Percentiles rank a stretch among this genome's conserved stretches.
phyloP scores from a whole-genome alignment of 179 eudicot genomes.

The Silene coronaria region DNA sequence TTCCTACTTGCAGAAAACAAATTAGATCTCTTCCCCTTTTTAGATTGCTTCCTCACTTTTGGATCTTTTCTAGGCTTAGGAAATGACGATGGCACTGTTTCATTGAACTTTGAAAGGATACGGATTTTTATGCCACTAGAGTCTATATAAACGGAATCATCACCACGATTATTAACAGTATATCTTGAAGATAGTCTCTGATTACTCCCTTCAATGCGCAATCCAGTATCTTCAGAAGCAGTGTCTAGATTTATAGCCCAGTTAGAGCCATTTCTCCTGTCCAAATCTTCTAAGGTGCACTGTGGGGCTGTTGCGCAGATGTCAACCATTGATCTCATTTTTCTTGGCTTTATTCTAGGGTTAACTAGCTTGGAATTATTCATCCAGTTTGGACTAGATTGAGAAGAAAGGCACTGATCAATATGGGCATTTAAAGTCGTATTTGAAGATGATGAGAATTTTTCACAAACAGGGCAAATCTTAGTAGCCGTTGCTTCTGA shows the following conservation, averaged over 20 bases:
- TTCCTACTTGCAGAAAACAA: constrained; percentile 34
- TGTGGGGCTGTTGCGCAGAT: constrained; percentile 54
- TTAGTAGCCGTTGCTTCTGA: constrained; percentile 58
- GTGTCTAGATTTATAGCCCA: constrained; percentile 50
- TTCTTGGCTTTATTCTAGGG: constrained; percentile 71
- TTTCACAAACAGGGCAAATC: constrained; percentile 86
- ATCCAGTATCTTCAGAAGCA: constrained; percentile 33
- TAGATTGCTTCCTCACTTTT: constrained; percentile 28
- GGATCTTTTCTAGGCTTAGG: constrained; percentile 28
- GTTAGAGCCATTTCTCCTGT: constrained; percentile 73
- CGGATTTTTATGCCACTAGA: constrained; percentile 69
- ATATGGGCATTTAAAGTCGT: constrained; percentile 95
- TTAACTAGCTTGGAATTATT: constrained; percentile 40
- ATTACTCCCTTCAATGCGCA: constrained; percentile 29
- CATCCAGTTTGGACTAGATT: constrained; percentile 45
- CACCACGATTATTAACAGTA: constrained; percentile 35
- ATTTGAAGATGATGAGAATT: constrained; percentile 75
- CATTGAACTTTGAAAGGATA: constrained; percentile 55
- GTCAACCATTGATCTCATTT: constrained; percentile 68
- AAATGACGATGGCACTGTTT: constrained; percentile 17
- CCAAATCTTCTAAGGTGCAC: constrained; percentile 89
- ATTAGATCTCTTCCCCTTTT: constrained; percentile 40
- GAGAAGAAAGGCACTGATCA: constrained; percentile 83
- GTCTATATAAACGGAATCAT: constrained; percentile 72
- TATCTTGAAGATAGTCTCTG: constrained; percentile 23